Percentiles rank a stretch among this genome's conserved stretches.
Evolutionary conservation across 306 rosid species (phyloP).

Genomic region (Quercus ilex): DNA sequence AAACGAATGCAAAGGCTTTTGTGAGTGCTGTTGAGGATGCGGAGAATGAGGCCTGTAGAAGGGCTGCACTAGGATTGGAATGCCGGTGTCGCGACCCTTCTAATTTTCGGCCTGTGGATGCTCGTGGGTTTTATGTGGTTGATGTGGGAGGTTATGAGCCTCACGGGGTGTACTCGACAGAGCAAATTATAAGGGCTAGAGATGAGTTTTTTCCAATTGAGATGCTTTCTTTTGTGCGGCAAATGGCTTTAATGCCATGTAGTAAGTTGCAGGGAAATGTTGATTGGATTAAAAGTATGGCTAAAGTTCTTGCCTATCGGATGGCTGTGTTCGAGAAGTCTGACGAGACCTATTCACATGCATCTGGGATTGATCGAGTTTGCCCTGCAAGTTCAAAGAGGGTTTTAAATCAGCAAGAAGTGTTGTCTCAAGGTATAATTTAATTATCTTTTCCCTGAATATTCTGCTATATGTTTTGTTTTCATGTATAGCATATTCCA

Average conservation of each 20-base stretch:
- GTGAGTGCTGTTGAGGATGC: slow-evolving; percentile 9
- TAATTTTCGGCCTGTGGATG: not conserved
- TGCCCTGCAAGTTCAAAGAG: not conserved
- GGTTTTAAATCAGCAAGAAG: not conserved
- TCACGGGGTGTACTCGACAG: not conserved
- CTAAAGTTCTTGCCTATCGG: not conserved
- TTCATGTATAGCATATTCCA: not conserved
- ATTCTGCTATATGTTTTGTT: not conserved
- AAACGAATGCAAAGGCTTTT: not conserved
- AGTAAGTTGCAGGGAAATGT: not conserved
- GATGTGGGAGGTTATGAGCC: not conserved
- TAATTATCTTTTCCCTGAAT: not conserved
- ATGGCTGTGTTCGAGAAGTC: not conserved
- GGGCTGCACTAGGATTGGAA: slow-evolving; percentile 12
- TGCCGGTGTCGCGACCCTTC: slow-evolving; percentile 4
- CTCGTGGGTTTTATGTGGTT: slow-evolving; percentile 1
- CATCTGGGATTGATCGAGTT: not conserved
- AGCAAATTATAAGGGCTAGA: slow-evolving; percentile 2
- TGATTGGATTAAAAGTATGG: not conserved
- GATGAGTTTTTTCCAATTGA: not conserved
- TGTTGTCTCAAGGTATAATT: not conserved
- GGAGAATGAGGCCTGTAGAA: not conserved
- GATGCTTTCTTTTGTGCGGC: slow-evolving; percentile 4
- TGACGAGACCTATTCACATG: not conserved
- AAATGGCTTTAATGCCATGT: not conserved